phyloP scores from a whole-genome alignment of 371 early-diverging fungal species.

The Syncephalis plumigaleata region DNA sequence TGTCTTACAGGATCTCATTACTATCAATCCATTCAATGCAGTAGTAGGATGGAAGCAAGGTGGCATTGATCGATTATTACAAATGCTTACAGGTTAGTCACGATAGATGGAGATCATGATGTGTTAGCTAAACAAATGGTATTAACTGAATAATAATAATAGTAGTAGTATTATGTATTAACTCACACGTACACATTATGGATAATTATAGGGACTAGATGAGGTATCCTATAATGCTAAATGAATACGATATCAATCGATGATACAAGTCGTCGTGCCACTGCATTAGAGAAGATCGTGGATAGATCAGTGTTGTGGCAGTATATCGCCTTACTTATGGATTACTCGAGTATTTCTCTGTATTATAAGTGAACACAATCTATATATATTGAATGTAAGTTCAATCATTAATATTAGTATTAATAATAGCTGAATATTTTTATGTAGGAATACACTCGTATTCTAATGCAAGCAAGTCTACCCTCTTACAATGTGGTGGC shows the following conservation, averaged over 20 bases:
- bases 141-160: too few relatives aligned
- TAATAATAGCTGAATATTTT: background rate
- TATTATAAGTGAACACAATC: conserved; percentile 16
- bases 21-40: conserved; percentile 11
- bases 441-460: conserved; percentile 15
- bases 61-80: conserved; percentile 12
- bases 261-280: conserved; percentile 5
- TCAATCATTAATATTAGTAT: background rate
- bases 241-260: too few relatives aligned
- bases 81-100: conserved; percentile 5
- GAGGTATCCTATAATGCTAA: too few relatives aligned
- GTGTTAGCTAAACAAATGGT: background rate
- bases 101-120: background rate
- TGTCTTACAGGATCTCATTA: conserved; percentile 3
- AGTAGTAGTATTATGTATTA: too few relatives aligned
- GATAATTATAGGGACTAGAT: too few relatives aligned
- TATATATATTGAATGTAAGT: conserved; percentile 14
- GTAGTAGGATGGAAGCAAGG: conserved; percentile 18
- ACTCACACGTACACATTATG: too few relatives aligned
- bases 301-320: conserved; percentile 15
- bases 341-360: conserved; percentile 16
- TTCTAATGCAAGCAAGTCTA: conserved; percentile 15
- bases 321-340: conserved; percentile 11
- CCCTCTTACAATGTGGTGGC: conserved; percentile 12
- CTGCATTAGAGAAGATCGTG: conserved; percentile 11